Base-by-base conservation (phyloP, 129 eudicot species). In the Erigeron canadensis region DNA sequence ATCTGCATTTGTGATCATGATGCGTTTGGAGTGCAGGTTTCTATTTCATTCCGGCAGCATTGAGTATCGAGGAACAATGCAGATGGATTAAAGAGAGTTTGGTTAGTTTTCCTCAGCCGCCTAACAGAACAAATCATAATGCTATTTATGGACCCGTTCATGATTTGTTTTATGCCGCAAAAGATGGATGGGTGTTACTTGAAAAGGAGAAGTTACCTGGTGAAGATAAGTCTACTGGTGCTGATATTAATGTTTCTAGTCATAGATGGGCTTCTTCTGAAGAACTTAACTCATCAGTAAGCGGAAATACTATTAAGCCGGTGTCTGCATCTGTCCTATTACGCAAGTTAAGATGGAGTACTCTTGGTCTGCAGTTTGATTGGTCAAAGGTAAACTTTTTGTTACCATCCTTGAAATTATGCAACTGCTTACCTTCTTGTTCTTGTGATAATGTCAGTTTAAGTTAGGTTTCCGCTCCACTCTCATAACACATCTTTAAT, bases 301-400 rank as follows among this genome's bases (percentile, higher is more conserved):
- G 57, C 47, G 84, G 83, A 69, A 71, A 60, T 68, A 65, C 53
- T 44, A 63, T 77, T 78, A 86, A 87, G 67, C 77, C 95, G 16
- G 73, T 83, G 28, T 19, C 80, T 10, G 96, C 98, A 11, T 82
- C 90, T 73, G 91, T 86, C 77, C 83, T 93, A 83, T 81, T 93
- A 73, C 87, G 95, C 41, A 93, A 93, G 84, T 69, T 93, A 74
- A 80, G 98, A 39, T 93, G 98, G 98, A 93, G 95, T 75, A 89
- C 98, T 54, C 96, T 94, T 22, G 97, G 96, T 77, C 87, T 89
- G 82, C 96, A 94, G 71, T 94, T 94, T 81, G 96, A 94, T 77
- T 94, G 98, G 98, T 89, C 97, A 54, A 86, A 94, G 97, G 98
- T 94, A 68, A 67, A 21, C 8, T 5, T 40, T 76, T 74, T 81